A percentile compares a stretch with the other conserved stretches of the same genome.
phyloP scores from a whole-genome alignment of 352 stramenopile genomes.

The Saprolegnia parasitica region DNA sequence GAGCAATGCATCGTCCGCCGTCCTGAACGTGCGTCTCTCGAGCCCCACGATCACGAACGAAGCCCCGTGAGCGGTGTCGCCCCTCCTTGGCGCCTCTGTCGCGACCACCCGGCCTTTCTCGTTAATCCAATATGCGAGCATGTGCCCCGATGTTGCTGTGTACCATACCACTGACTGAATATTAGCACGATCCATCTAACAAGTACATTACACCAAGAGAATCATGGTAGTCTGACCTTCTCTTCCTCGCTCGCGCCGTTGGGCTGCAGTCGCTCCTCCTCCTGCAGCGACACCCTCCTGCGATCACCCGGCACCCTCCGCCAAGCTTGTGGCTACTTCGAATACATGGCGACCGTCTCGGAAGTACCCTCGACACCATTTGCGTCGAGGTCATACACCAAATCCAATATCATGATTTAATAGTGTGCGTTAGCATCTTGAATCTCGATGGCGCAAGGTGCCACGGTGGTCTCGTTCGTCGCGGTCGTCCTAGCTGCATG shows the following conservation, averaged over 20 bases:
- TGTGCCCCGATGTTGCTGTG: not conserved
- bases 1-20: not conserved
- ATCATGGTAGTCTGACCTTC: not conserved
- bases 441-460: not conserved
- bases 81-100: constrained; percentile 2
- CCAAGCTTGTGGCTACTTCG: too few relatives aligned
- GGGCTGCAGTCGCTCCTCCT: not conserved
- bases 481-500: constrained; percentile 13
- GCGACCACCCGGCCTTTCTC: not conserved
- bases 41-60: constrained; percentile 25
- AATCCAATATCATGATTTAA: not conserved
- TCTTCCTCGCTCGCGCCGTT: constrained; percentile 1
- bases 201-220: not conserved
- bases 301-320: too few relatives aligned
- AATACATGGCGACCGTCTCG: not conserved
- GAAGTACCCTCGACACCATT: not conserved
- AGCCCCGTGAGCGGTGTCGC: not conserved
- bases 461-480: not conserved
- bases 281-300: not conserved
- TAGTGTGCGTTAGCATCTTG: too few relatives aligned
- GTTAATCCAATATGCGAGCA: constrained; percentile 9
- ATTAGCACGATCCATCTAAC: not conserved
- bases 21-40: constrained; percentile 16
- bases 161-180: not conserved
- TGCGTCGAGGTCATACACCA: not conserved